Evolutionary conservation across 768 basidiomycete genomes (phyloP).

Genomic region (Leucocoprinus sp.): DNA sequence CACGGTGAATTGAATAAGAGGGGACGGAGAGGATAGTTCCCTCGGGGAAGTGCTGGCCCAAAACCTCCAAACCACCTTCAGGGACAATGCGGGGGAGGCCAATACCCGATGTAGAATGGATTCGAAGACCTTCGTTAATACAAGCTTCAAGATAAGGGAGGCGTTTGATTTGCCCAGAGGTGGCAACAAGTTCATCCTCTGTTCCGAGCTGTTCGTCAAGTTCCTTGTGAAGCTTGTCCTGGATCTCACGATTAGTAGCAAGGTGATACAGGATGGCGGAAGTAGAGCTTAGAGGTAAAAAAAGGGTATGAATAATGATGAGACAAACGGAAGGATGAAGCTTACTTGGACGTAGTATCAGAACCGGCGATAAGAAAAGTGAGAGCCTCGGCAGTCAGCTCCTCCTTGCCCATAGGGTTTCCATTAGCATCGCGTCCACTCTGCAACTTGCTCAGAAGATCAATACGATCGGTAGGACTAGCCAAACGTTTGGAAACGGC

Average conservation of each 20-base stretch:
- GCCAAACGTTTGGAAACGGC: conserved; percentile 69
- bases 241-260: conserved; percentile 54
- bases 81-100: conserved; percentile 83
- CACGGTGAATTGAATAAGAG: conserved; percentile 76
- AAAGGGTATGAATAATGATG: background rate
- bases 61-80: conserved; percentile 58
- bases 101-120: conserved; percentile 77
- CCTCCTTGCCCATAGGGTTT: conserved; percentile 69
- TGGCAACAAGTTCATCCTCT: conserved; percentile 53
- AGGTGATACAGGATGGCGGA: conserved; percentile 86
- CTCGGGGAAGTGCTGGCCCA: conserved; percentile 53
- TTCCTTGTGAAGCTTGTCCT: conserved; percentile 69
- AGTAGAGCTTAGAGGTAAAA: conserved; percentile 49
- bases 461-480: conserved; percentile 62
- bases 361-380: conserved; percentile 85
- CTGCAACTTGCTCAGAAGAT: conserved; percentile 77
- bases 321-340: conserved; percentile 3
- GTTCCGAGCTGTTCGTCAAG: conserved; percentile 53
- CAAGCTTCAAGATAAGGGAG: conserved; percentile 79
- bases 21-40: conserved; percentile 78
- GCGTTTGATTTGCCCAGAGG: conserved; percentile 61
- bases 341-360: conserved; percentile 90
- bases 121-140: conserved; percentile 78
- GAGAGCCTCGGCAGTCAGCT: conserved; percentile 82
- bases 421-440: conserved; percentile 69